Conservation (phyloP, 2,329 filamentous ascomycete species). For the Cladosporium sp. region DNA sequence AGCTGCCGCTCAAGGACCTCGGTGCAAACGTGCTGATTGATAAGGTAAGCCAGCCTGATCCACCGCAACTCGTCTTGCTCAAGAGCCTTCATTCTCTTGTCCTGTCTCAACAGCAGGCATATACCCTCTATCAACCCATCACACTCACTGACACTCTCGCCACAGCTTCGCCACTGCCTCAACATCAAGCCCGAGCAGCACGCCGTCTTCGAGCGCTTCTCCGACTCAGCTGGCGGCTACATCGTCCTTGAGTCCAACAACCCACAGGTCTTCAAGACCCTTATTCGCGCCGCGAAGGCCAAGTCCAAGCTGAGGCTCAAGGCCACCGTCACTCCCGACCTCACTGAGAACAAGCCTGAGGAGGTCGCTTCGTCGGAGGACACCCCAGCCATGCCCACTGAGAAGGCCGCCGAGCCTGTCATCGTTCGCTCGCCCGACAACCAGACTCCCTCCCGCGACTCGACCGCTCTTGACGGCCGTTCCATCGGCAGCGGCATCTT, state of each 20-base stretch:
- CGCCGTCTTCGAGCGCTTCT: conserved; percentile 84
- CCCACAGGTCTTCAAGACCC: conserved; percentile 86
- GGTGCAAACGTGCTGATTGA: conserved; percentile 70
- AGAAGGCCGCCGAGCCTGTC: conserved; percentile 25
- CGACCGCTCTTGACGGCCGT: conserved; percentile 28
- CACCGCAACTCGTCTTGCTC: background rate
- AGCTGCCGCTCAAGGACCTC: conserved; percentile 84
- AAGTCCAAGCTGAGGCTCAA: conserved; percentile 94
- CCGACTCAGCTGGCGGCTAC: conserved; percentile 83
- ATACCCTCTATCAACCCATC: background rate
- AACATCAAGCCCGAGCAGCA: conserved; percentile 62
- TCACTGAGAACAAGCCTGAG: conserved; percentile 20
- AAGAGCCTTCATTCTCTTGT: background rate
- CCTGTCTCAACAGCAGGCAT: background rate
- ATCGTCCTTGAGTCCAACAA: conserved; percentile 78
- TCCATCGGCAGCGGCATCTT: conserved; percentile 38
- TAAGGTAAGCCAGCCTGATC: conserved; percentile 66
- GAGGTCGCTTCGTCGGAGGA: conserved; percentile 17
- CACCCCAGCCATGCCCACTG: conserved; percentile 6
- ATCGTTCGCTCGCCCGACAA: conserved; percentile 25
- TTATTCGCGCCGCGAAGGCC: conserved; percentile 93
- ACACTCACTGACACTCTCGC: conserved; percentile 23
- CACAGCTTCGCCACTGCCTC: conserved; percentile 69
- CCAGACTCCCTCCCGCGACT: conserved; percentile 28
- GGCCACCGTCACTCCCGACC: conserved; percentile 34